Evolutionary conservation across 2,329 filamentous ascomycete species (phyloP).

Genomic region (Cordyceps cicadae): DNA sequence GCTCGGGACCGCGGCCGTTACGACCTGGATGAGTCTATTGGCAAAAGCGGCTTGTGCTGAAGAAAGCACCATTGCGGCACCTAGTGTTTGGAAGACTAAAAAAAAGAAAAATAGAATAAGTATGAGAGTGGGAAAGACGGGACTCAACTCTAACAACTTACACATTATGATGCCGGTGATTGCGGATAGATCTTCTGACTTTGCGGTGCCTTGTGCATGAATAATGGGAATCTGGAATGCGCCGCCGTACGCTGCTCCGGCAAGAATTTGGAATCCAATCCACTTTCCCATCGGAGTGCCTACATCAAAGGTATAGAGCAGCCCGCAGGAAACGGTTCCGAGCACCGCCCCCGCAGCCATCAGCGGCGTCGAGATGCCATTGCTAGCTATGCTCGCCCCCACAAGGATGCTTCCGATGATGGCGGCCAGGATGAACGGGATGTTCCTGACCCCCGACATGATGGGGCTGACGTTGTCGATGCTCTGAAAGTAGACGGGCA

Average conservation of each 20-base stretch:
- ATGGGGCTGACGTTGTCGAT: constrained; percentile 26
- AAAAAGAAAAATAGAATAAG: not conserved
- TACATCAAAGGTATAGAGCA: constrained; percentile 29
- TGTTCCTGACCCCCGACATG: constrained; percentile 26
- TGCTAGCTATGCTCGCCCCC: not conserved
- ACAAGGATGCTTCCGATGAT: not conserved
- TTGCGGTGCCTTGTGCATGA: constrained; percentile 26
- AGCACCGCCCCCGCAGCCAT: constrained; percentile 1
- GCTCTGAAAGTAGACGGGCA: constrained; percentile 27
- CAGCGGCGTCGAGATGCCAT: constrained; percentile 4
- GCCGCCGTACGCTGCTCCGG: constrained; percentile 32
- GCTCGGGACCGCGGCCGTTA: not conserved
- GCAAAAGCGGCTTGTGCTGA: not conserved
- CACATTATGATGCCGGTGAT: constrained; percentile 4
- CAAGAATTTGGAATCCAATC: constrained; percentile 40
- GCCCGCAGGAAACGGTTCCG: constrained; percentile 15
- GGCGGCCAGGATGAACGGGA: constrained; percentile 24
- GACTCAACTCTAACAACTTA: not conserved
- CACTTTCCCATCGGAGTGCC: constrained; percentile 26
- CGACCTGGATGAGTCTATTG: not conserved
- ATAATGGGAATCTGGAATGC: constrained; percentile 36
- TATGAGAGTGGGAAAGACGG: not conserved
- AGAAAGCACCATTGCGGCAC: not conserved
- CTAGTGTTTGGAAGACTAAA: not conserved
- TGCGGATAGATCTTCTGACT: constrained; percentile 19